Evolutionary conservation across 129 eudicot genomes (phyloP).

Genomic region (Apium graveolens): DNA sequence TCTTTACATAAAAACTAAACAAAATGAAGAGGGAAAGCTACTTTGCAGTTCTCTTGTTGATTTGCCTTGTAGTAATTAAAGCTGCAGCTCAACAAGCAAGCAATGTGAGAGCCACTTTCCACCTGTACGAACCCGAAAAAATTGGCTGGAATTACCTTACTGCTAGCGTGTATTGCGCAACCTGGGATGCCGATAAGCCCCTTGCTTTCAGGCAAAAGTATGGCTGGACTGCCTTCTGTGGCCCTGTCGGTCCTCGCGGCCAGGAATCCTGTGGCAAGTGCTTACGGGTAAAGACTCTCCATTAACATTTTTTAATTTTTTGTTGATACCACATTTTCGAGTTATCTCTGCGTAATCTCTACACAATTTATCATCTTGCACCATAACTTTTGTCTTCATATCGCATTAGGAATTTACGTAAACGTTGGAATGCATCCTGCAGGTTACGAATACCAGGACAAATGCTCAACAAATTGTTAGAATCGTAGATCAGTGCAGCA

Average conservation of each 20-base stretch:
- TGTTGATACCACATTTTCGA: too few relatives aligned
- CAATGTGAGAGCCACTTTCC: conserved; percentile 25
- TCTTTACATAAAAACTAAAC: background rate
- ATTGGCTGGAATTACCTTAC: conserved; percentile 20
- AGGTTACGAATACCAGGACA: conserved; percentile 29
- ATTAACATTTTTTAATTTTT: too few relatives aligned
- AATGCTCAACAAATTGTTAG: conserved; percentile 25
- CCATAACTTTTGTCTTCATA: too few relatives aligned
- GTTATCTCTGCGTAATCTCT: too few relatives aligned
- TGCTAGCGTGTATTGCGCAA: conserved; percentile 26
- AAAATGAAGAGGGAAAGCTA: conserved; percentile 7
- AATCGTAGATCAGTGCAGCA: conserved; percentile 33
- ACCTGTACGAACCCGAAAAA: conserved; percentile 20
- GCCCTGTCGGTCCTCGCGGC: conserved; percentile 30
- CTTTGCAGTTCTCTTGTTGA: conserved; percentile 1
- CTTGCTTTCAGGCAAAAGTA: conserved; percentile 20
- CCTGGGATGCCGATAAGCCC: conserved; percentile 25
- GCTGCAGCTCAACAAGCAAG: conserved; percentile 17
- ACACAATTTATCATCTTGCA: too few relatives aligned
- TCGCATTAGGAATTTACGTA: background rate
- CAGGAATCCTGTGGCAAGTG: conserved; percentile 27
- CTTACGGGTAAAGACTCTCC: conserved; percentile 9
- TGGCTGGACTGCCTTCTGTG: conserved; percentile 40
- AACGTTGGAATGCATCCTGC: background rate
- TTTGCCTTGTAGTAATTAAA: background rate